Percentiles rank a stretch among this genome's conserved stretches.
Evolutionary conservation across 108 stramenopile genomes (phyloP).

Genomic region (Cyclotella baltica): DNA sequence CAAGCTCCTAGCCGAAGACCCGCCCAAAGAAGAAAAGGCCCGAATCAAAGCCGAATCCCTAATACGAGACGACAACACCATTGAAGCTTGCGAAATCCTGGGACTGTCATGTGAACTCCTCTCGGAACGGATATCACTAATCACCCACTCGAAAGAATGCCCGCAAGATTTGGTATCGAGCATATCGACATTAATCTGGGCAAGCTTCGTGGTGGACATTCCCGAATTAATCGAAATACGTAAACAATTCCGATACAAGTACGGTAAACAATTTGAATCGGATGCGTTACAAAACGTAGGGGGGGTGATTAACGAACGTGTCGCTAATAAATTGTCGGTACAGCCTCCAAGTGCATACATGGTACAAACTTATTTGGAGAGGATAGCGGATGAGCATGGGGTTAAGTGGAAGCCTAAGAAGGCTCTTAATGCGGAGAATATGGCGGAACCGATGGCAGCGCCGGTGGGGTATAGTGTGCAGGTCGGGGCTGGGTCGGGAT

Average conservation of each 20-base stretch:
- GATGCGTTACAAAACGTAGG: constrained; percentile 75
- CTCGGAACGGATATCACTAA: constrained; percentile 77
- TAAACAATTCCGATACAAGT: constrained; percentile 88
- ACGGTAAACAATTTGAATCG: constrained; percentile 86
- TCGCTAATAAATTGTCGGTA: constrained; percentile 85
- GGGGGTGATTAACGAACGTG: constrained; percentile 88
- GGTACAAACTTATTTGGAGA: constrained; percentile 89
- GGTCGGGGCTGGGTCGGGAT: constrained; percentile 66
- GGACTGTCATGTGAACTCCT: constrained; percentile 84
- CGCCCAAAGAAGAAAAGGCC: constrained; percentile 92
- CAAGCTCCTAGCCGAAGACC: constrained; percentile 74
- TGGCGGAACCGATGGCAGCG: constrained; percentile 81
- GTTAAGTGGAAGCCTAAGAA: constrained; percentile 84
- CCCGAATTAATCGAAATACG: constrained; percentile 78
- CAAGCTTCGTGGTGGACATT: constrained; percentile 78
- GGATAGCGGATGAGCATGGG: constrained; percentile 85
- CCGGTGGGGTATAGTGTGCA: constrained; percentile 78
- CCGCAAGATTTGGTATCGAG: constrained; percentile 78
- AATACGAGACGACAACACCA: constrained; percentile 87
- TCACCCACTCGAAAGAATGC: constrained; percentile 70
- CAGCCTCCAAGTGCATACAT: constrained; percentile 86
- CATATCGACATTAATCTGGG: constrained; percentile 85
- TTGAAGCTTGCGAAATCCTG: constrained; percentile 91
- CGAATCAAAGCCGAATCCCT: constrained; percentile 89
- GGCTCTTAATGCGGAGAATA: constrained; percentile 53